These are phyloP conservation scores for Carex myosuroides DNA, from an alignment of 176 grass and related monocot genomes.

Conservation along the genomic window DNA sequence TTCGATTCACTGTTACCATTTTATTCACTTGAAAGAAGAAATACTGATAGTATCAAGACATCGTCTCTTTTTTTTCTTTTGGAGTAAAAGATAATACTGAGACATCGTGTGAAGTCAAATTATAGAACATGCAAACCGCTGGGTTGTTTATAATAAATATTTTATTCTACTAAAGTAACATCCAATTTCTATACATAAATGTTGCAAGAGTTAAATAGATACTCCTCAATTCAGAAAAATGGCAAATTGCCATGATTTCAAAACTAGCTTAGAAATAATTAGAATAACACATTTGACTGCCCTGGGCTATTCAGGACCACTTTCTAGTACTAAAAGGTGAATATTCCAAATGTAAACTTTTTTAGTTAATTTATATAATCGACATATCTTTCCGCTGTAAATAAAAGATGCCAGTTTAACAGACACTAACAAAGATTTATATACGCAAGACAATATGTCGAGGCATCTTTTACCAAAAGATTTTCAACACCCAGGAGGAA, in stretches of 20 bases:
- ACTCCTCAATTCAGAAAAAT: neutral
- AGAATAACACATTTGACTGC: neutral
- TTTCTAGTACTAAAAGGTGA: slow-evolving; percentile 1
- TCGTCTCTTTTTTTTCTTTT: too few species aligned
- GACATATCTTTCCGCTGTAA: neutral
- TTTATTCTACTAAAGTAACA: too few species aligned
- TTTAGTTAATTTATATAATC: neutral
- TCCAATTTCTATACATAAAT: neutral
- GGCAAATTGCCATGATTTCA: neutral
- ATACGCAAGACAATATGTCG: neutral
- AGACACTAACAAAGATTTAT: neutral
- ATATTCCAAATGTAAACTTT: neutral
- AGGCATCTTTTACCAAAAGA: neutral
- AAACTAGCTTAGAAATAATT: neutral
- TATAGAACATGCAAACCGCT: too few species aligned
- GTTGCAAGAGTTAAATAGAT: neutral
- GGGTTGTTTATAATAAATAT: too few species aligned
- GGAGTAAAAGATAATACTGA: neutral
- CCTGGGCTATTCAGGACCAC: neutral
- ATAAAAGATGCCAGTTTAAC: neutral
- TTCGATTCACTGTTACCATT: neutral
- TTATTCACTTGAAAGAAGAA: neutral
- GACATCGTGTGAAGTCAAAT: neutral
- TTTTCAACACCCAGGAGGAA: neutral
- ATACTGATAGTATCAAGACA: neutral